A percentile compares a stretch with the other conserved stretches of the same genome.
Conservation (phyloP, 805 yeast species). For the Cyberlindnera meyerae region DNA sequence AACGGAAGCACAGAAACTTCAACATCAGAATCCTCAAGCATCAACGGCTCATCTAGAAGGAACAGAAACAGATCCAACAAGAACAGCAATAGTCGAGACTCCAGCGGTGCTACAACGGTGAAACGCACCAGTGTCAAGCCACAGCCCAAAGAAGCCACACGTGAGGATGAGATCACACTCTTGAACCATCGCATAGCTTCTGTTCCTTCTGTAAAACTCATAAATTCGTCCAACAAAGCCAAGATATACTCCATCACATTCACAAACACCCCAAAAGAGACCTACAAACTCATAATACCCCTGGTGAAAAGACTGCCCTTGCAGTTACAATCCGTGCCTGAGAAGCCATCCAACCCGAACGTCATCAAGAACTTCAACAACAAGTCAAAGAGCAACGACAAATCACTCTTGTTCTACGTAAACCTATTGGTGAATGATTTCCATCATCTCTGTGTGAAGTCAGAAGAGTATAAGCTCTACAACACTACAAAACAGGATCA, state of each 20-base stretch:
- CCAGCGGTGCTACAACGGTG: background rate
- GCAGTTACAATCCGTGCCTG: conserved; percentile 12
- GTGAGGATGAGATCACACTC: conserved; percentile 12
- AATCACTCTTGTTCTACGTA: conserved; percentile 16
- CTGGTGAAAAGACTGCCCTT: conserved; percentile 9
- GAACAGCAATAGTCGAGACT: background rate
- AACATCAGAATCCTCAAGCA: too few relatives aligned
- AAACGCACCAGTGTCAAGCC: background rate
- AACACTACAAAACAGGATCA: conserved; percentile 10
- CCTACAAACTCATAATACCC: conserved; percentile 20
- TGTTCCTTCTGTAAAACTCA: conserved; percentile 15
- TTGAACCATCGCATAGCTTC: conserved; percentile 9
- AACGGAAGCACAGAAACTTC: too few relatives aligned
- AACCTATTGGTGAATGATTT: conserved; percentile 21
- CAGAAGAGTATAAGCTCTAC: conserved; percentile 17
- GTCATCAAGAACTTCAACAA: conserved; percentile 24
- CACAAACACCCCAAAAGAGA: conserved; percentile 8
- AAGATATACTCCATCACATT: conserved; percentile 16
- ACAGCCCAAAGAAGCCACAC: conserved; percentile 7
- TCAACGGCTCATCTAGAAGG: too few relatives aligned
- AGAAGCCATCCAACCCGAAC: conserved; percentile 7
- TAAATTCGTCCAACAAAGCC: conserved; percentile 18
- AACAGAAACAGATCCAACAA: background rate
- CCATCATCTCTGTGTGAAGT: conserved; percentile 12
- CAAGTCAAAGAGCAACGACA: conserved; percentile 13